Base-by-base conservation (phyloP, 306 rosid genomes). In the Pterocarpus macrocarpus region DNA sequence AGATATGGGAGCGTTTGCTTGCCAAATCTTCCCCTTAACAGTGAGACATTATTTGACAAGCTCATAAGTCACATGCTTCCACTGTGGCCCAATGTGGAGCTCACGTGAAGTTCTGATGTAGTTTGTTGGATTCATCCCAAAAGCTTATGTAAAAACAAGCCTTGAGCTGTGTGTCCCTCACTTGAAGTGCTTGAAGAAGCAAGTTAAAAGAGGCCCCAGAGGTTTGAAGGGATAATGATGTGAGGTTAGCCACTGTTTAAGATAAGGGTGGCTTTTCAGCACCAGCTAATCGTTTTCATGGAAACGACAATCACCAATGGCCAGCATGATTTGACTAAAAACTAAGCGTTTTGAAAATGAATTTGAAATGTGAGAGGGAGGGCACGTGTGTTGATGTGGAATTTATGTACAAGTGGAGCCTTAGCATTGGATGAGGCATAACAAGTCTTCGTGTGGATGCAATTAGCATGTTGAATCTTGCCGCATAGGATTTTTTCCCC, bases 41-140 rank as follows among this genome's bases (percentile, higher is more conserved):
- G 73, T 71, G 76, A 75, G 86, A 86, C 91, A 86, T 80, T 85
- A 85, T 66, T 83, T 68, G 94, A 89, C 91, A 72, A 71, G 52
- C 70, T 73, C 71, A 73, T 45, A 45, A 16, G 62, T 75, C 82
- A 78, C 83, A 79, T 79, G 76, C 56, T 66, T 45, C 64, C 64
- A 58, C 32, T 22, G 47, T 63, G 82, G 75, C 58, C 49, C 67
- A 45, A 64, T 77, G 44, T 43, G 45, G 59, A 59, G 13, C 34
- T 88, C 88, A 89, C 83, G 86, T 90, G 92, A 84, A 61, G 69
- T 85, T 38, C 8, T 78, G 71, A 66, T 63, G 49, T 71, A 50
- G 28, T 16, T 64, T 49, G 33, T 66, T 76, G 81, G 82, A 69
- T 34, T 74, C 28, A 84, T 82, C 70, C 57, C n/a, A 2, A 63